Base-by-base conservation (phyloP, 2,329 filamentous ascomycete species). In the Pseudogymnoascus sp. region DNA sequence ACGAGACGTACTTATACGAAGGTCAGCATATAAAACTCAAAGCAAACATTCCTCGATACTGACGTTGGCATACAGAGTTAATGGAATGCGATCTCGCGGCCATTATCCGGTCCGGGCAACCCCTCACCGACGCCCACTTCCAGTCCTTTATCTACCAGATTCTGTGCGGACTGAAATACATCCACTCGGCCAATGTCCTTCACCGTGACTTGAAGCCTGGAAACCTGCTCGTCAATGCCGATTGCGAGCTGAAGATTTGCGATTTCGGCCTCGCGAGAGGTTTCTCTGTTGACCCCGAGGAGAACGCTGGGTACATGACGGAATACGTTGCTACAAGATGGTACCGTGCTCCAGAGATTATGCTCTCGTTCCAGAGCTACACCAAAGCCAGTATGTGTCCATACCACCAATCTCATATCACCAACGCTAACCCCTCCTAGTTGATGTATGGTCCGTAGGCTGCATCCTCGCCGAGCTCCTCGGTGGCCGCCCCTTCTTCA, bases 101-200 rank as follows among this genome's bases (percentile, higher is more conserved):
- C 69, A 99, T 99, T 76, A 97, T 99, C 72, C 88, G 95, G 69
- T 97, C 93, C 43, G 95, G 95, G 66, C 95, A 99, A 76, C 93
- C 95, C 59, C 82, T 99, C 75, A 99, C 95, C 73, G 95, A 99
- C 75, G 95, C 95, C 63, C 95, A 99, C 78, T 99, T 99, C 82
- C 95, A 99, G 79, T 97, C 95, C 61, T 99, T 99, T 80, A 97
- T 99, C 79, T 99, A 99, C 82, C 95, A 99, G 83, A 99, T 99
- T 69, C 88, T 99, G 5, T 97, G 95, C 76, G 95, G 95, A 68
- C 83, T 99, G 70, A 99, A 99, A 82, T 99, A 97, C 78, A 97
- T 99, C 69, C 95, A 99, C 81, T 97, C 93, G 21, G 95, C 95
- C 70, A 97, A 97, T 72, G 95, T 99, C 61, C 83, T 99, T 68